These are phyloP conservation scores for Nicotiana tomentosiformis DNA, from an alignment of 257 asterid genomes.

Conservation along the genomic window DNA sequence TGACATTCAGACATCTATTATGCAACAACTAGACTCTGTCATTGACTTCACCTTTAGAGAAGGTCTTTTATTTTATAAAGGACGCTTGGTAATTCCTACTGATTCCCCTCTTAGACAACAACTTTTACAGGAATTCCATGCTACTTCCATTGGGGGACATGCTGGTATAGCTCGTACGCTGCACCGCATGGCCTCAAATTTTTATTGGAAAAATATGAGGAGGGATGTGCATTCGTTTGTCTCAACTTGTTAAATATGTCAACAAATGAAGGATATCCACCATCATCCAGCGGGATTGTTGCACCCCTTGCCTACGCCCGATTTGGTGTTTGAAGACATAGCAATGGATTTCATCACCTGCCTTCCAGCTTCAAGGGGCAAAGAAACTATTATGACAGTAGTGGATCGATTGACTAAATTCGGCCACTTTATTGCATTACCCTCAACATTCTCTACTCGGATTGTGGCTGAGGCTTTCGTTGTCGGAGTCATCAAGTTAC, in stretches of 20 bases:
- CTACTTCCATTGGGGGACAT: background rate
- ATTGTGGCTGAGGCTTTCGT: background rate
- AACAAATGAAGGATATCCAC: background rate
- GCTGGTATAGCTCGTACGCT: background rate
- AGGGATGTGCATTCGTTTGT: background rate
- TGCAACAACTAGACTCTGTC: too few relatives aligned
- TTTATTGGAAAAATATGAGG: background rate
- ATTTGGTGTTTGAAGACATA: background rate
- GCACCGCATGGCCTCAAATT: background rate
- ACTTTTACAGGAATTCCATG: background rate
- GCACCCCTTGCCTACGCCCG: background rate
- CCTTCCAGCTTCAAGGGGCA: background rate
- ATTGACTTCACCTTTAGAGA: background rate
- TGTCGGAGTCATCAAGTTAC: background rate
- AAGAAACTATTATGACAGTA: background rate
- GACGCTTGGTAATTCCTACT: background rate
- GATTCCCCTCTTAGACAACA: background rate
- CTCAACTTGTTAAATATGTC: background rate
- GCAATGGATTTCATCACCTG: constrained; percentile 1
- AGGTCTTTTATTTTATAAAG: background rate
- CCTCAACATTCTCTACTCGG: background rate
- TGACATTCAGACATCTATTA: too few relatives aligned
- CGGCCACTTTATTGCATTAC: background rate
- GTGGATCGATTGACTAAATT: background rate
- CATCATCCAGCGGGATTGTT: too few relatives aligned